A percentile compares a stretch with the other conserved stretches of the same genome.
Conservation (phyloP, 1,284 basidiomycete species). For the Puccinia novopanici region DNA sequence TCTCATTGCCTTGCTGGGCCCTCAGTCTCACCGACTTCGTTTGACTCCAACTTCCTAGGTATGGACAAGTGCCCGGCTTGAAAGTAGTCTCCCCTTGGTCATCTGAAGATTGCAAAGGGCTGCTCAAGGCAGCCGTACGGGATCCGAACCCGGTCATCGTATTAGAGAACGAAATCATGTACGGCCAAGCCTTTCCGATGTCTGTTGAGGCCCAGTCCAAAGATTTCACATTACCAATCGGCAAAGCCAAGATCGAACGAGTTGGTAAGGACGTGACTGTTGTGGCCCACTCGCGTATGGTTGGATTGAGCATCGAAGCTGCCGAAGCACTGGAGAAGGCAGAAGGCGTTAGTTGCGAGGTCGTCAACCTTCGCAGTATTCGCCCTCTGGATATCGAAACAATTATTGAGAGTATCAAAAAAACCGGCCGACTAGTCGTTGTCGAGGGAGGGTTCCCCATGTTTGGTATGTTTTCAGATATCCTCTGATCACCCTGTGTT, state of each 20-base stretch:
- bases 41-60: slow-evolving; percentile 76
- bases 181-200: slow-evolving; percentile 95
- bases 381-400: slow-evolving; percentile 96
- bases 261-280: slow-evolving; percentile 90
- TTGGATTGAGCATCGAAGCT: slow-evolving; percentile 85
- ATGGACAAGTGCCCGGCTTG: slow-evolving; percentile 91
- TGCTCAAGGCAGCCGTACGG: slow-evolving; percentile 96
- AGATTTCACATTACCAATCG: slow-evolving; percentile 87
- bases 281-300: slow-evolving; percentile 96
- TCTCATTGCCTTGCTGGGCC: not conserved
- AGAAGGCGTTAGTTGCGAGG: slow-evolving; percentile 89
- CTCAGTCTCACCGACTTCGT: not conserved
- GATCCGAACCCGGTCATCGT: slow-evolving; percentile 98
- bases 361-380: slow-evolving; percentile 93
- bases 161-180: slow-evolving; percentile 99
- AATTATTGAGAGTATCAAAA: slow-evolving; percentile 93
- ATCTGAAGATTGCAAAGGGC: slow-evolving; percentile 95
- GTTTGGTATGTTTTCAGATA: slow-evolving; percentile 69
- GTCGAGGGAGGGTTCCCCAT: slow-evolving; percentile 98
- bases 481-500: not conserved
- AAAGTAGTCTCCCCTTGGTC: slow-evolving; percentile 98
- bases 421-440: slow-evolving; percentile 83
- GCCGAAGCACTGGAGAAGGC: slow-evolving; percentile 91
- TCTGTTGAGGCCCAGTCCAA: slow-evolving; percentile 91
- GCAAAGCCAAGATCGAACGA: slow-evolving; percentile 94